A percentile compares a stretch with the other conserved stretches of the same genome.
Evolutionary conservation across 2,329 filamentous ascomycete genomes (phyloP).

Genomic region (Nigrospora oryzae): DNA sequence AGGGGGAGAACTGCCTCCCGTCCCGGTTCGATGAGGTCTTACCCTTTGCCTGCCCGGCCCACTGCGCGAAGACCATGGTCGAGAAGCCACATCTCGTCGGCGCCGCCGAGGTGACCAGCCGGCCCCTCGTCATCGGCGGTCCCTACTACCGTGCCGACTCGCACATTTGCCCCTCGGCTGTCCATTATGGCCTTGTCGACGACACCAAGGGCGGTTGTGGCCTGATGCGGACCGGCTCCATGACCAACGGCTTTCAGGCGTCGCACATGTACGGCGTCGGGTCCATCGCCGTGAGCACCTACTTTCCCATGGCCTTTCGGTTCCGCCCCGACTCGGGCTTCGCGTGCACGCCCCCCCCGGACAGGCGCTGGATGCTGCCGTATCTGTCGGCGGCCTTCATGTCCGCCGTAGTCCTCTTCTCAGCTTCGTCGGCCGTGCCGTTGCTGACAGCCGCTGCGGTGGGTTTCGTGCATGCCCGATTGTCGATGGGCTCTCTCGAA

Average conservation of each 20-base stretch:
- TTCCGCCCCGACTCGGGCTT: constrained; percentile 6
- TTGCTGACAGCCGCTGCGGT: not conserved
- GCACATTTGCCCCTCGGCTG: constrained; percentile 63
- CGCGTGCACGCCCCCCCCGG: not conserved
- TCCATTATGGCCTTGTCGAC: constrained; percentile 59
- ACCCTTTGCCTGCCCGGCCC: constrained; percentile 50
- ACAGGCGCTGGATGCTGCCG: not conserved
- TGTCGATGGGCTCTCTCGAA: not conserved
- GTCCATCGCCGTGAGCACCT: constrained; percentile 3
- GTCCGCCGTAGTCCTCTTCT: constrained; percentile 1
- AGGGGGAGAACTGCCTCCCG: constrained; percentile 47
- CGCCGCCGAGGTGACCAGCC: constrained; percentile 33
- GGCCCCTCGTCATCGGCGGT: constrained; percentile 34
- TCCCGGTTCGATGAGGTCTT: constrained; percentile 38
- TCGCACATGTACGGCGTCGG: constrained; percentile 1
- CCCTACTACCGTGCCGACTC: constrained; percentile 57
- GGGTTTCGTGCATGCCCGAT: not conserved
- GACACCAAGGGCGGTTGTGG: constrained; percentile 59
- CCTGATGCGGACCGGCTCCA: constrained; percentile 55
- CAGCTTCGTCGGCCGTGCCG: not conserved
- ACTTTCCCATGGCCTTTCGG: constrained; percentile 5
- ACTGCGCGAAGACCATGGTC: constrained; percentile 34
- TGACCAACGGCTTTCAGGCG: constrained; percentile 32
- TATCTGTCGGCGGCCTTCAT: constrained; percentile 1
- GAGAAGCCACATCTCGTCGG: constrained; percentile 49